Base-by-base conservation (phyloP, 2,329 filamentous ascomycete genomes). In the Leptographium wingfieldii region DNA sequence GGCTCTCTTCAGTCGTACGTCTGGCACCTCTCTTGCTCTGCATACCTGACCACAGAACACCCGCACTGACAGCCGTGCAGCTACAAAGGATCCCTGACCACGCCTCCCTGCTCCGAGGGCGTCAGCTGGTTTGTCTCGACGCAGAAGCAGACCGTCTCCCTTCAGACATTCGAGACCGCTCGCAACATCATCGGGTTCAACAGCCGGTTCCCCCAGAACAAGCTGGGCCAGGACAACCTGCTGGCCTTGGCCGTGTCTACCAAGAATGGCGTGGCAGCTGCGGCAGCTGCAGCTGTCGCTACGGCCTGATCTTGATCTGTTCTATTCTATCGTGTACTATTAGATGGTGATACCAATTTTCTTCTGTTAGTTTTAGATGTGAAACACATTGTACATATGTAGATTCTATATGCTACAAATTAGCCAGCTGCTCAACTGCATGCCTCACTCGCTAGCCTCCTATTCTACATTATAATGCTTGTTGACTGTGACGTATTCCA, bases 111-210 rank as follows among this genome's bases (percentile, higher is more conserved):
- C 70, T 69, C 69, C 16, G 77, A 80, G 66, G 73, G 71, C 27
- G 76, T 80, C 35, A 67, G 67, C 61, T 80, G 77, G 77, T 72
- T 76, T 58, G 76, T 80, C 9, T 71, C 74, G n/a, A 74, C 75
- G 4, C 67, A 74, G 59, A 72, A 71, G 56, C 71, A 77, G 38
- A 61, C 66, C 51, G 64, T 79, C 49, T 71, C 72, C 5, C 65
- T 69, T 10, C 55, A 67, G 12, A 73, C 74, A 16, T 77, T 74
- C 63, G 64, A 67, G 54, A 68, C 67, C 55, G 74, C 70, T 19
- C 72, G 74, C 58, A 68, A 73, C 46, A 71, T 77, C 52, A 72
- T 80, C 58, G 75, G 75, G 38, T 78, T 76, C 69, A 80, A 80
- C 68, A 69, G 75, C 5, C 71, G 77, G 25, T 76, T 72, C 61